These are phyloP conservation scores for Bipolaris oryzae DNA, from an alignment of 2,329 filamentous ascomycete genomes.

Conservation along the genomic window DNA sequence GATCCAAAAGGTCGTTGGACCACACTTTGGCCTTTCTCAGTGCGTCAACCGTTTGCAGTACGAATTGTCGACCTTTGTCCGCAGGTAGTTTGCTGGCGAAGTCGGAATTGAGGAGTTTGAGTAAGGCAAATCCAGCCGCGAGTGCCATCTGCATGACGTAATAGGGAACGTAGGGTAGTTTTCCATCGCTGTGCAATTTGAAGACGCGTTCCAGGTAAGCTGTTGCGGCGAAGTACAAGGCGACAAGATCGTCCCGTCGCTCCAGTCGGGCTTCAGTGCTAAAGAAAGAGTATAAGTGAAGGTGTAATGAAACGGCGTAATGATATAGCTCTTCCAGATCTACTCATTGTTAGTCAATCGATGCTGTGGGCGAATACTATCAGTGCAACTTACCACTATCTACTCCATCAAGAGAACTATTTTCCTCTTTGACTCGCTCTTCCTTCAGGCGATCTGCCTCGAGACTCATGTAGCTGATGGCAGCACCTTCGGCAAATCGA, in stretches of 20 bases:
- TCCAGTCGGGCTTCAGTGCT: slow-evolving; percentile 71
- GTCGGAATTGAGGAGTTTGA: slow-evolving; percentile 77
- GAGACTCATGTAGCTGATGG: slow-evolving; percentile 43
- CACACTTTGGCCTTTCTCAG: slow-evolving; percentile 76
- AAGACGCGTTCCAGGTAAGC: slow-evolving; percentile 67
- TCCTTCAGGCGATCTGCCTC: slow-evolving; percentile 46
- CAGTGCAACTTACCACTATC: slow-evolving; percentile 36
- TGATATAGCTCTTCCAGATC: slow-evolving; percentile 66
- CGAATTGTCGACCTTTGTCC: slow-evolving; percentile 70
- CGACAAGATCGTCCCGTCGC: slow-evolving; percentile 69
- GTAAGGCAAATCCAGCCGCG: slow-evolving; percentile 76
- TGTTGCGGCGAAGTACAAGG: slow-evolving; percentile 74
- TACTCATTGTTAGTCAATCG: slow-evolving; percentile 38
- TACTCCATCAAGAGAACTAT: slow-evolving; percentile 39
- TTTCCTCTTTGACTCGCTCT: slow-evolving; percentile 33
- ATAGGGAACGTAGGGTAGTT: slow-evolving; percentile 71
- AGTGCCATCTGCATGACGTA: slow-evolving; percentile 86
- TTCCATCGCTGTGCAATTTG: slow-evolving; percentile 60
- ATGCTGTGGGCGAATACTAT: neutral
- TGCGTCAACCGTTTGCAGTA: slow-evolving; percentile 71
- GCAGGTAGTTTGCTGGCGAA: slow-evolving; percentile 69
- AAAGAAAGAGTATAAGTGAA: slow-evolving; percentile 80
- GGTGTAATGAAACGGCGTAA: slow-evolving; percentile 74
- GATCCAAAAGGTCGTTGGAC: slow-evolving; percentile 78
- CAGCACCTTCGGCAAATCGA: slow-evolving; percentile 39